Conservation (phyloP, 768 basidiomycete genomes). For the Lentinula aciculospora region DNA sequence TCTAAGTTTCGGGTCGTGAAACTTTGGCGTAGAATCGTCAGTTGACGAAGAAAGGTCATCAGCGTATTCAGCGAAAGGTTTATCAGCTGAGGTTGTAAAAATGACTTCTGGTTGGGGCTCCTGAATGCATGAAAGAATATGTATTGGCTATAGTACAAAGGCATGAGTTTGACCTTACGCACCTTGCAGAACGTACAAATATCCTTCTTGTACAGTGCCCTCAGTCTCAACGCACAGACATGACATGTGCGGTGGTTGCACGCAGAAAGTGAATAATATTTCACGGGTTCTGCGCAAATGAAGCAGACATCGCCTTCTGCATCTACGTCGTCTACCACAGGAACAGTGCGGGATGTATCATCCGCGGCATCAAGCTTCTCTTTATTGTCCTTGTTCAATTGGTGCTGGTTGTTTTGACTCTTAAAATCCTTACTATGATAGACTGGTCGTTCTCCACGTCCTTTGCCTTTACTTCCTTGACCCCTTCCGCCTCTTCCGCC, state of each 20-base stretch:
- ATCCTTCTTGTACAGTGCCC: constrained; percentile 89
- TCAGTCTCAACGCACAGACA: constrained; percentile 80
- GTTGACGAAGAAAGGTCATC: constrained; percentile 39
- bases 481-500: background rate
- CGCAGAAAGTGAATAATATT: constrained; percentile 80
- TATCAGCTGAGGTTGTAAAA: constrained; percentile 64
- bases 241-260: constrained; percentile 97
- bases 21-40: constrained; percentile 13
- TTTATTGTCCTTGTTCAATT: background rate
- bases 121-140: constrained; percentile 26
- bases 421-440: background rate
- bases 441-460: background rate
- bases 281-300: constrained; percentile 94
- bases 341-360: background rate
- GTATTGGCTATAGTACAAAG: background rate
- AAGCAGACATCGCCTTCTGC: constrained; percentile 53
- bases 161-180: constrained; percentile 13
- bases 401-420: background rate
- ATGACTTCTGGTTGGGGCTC: constrained; percentile 71
- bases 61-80: constrained; percentile 52
- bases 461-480: background rate
- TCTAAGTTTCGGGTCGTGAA: constrained; percentile 66
- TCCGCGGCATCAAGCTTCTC: background rate
- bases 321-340: background rate
- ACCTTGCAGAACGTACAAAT: constrained; percentile 98